Evolutionary conservation across 2,329 filamentous ascomycete genomes (phyloP).

Genomic region (Aspergillus sp.): DNA sequence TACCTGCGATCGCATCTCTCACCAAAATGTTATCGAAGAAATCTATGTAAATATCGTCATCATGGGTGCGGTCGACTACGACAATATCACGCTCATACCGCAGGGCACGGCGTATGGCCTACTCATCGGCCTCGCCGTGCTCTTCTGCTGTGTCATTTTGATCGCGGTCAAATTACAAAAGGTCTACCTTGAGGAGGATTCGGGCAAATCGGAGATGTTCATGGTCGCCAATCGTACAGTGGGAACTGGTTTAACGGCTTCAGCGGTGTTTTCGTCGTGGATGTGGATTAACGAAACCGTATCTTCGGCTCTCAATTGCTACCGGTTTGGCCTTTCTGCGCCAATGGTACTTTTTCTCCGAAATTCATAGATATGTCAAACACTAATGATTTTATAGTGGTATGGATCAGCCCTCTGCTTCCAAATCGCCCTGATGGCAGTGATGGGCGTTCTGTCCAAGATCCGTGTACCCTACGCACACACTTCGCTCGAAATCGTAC

Average conservation of each 20-base stretch:
- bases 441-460: slow-evolving; percentile 44
- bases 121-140: slow-evolving; percentile 43
- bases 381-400: slow-evolving; percentile 18
- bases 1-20: not conserved
- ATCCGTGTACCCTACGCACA: slow-evolving; percentile 46
- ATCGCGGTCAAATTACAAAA: slow-evolving; percentile 41
- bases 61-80: not conserved
- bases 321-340: slow-evolving; percentile 29
- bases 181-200: slow-evolving; percentile 23
- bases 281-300: slow-evolving; percentile 37
- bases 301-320: slow-evolving; percentile 27
- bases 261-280: slow-evolving; percentile 34
- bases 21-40: not conserved
- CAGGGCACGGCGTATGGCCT: slow-evolving; percentile 39
- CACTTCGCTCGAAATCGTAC: slow-evolving; percentile 46
- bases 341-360: slow-evolving; percentile 21
- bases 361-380: not conserved
- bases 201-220: slow-evolving; percentile 38
- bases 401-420: slow-evolving; percentile 38
- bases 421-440: slow-evolving; percentile 46
- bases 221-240: slow-evolving; percentile 35
- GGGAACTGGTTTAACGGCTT: slow-evolving; percentile 31
- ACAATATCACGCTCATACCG: slow-evolving; percentile 13
- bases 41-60: not conserved
- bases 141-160: slow-evolving; percentile 44